Conservation (phyloP, 441 rosid genomes). For the Gossypium schwendimanii region DNA sequence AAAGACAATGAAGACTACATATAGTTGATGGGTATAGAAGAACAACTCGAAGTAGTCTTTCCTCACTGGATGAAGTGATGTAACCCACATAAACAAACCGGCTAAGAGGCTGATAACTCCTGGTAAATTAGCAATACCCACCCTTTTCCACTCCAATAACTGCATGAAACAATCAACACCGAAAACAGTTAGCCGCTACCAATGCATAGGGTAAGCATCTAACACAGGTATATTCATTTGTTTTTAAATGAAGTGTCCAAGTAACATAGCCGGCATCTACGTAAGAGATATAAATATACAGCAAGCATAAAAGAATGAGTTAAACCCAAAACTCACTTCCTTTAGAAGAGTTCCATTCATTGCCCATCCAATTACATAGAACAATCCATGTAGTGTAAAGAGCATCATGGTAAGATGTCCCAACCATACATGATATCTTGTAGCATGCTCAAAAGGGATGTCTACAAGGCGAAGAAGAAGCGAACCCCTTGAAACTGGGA, state of each 20-base stretch:
- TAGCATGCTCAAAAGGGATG: slow-evolving; percentile 66
- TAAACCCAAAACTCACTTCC: slow-evolving; percentile 38
- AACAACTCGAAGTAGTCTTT: slow-evolving; percentile 52
- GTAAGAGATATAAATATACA: neutral
- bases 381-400: slow-evolving; percentile 56
- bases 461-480: slow-evolving; percentile 54
- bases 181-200: neutral
- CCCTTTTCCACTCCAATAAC: slow-evolving; percentile 42
- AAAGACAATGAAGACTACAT: slow-evolving; percentile 51
- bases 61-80: slow-evolving; percentile 48
- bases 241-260: no score
- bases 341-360: slow-evolving; percentile 39
- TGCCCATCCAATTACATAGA: slow-evolving; percentile 42
- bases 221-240: neutral
- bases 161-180: slow-evolving; percentile 25
- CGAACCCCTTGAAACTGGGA: slow-evolving; percentile 63
- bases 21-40: slow-evolving; percentile 68
- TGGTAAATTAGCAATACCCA: slow-evolving; percentile 43
- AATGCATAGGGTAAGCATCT: neutral
- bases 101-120: slow-evolving; percentile 59
- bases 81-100: slow-evolving; percentile 64
- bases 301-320: neutral
- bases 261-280: neutral
- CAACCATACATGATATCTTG: slow-evolving; percentile 67
- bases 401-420: slow-evolving; percentile 63